A percentile compares a stretch with the other conserved stretches of the same genome.
These are phyloP conservation scores for Stemphylium beticola DNA, from an alignment of 2,329 filamentous ascomycete genomes.

Conservation along the genomic window DNA sequence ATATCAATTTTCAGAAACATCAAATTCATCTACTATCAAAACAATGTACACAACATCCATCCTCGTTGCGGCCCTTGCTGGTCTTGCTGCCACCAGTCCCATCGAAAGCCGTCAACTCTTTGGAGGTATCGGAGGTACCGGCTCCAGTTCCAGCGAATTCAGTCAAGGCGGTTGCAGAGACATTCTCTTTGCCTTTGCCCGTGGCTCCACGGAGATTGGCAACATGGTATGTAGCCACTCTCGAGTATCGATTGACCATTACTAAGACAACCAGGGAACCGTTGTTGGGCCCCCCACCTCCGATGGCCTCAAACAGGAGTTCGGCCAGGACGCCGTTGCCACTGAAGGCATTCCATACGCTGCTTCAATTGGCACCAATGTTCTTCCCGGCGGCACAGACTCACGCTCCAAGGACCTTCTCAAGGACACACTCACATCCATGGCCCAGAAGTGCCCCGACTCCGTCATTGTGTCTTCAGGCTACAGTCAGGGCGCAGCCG, in stretches of 20 bases:
- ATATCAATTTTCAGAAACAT: background rate
- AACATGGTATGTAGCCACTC: slow-evolving; percentile 51
- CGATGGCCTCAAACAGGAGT: slow-evolving; percentile 35
- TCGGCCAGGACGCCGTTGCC: slow-evolving; percentile 35
- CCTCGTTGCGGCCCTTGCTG: slow-evolving; percentile 27
- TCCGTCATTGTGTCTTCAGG: slow-evolving; percentile 40
- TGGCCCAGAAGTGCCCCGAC: slow-evolving; percentile 42
- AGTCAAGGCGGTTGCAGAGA: slow-evolving; percentile 49
- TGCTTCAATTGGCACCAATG: slow-evolving; percentile 35
- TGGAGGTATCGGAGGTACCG: slow-evolving; percentile 27
- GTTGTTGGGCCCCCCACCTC: slow-evolving; percentile 42
- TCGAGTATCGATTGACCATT: slow-evolving; percentile 14
- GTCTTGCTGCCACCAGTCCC: slow-evolving; percentile 30
- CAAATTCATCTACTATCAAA: background rate
- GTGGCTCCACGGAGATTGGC: slow-evolving; percentile 57
- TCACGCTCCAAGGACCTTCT: slow-evolving; percentile 25
- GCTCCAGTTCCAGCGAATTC: slow-evolving; percentile 48
- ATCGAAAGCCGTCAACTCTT: slow-evolving; percentile 33
- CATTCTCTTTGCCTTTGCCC: slow-evolving; percentile 57
- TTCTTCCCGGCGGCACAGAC: slow-evolving; percentile 41
- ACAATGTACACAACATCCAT: slow-evolving; percentile 38
- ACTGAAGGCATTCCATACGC: slow-evolving; percentile 45
- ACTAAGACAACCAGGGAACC: slow-evolving; percentile 42
- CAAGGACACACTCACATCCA: slow-evolving; percentile 30
- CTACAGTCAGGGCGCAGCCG: slow-evolving; percentile 45